Base-by-base conservation (phyloP, 129 eudicot species). In the Sambucus nigra region DNA sequence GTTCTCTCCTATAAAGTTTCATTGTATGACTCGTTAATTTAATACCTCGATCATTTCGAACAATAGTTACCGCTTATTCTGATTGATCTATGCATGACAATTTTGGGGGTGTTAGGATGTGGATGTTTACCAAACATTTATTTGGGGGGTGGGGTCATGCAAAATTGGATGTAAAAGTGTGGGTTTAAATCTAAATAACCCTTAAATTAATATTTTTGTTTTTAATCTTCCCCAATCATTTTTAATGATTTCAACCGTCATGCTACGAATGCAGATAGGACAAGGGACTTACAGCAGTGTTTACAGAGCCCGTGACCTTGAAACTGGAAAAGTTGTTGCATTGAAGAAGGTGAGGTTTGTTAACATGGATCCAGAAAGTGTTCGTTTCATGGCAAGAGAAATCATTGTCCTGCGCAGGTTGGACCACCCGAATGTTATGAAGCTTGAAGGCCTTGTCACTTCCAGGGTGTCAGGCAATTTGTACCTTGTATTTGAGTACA, bases 241-340 rank as follows among this genome's bases (percentile, higher is more conserved):
- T 35, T 35, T 35, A 9, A 31, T 31, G 13, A 14, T 7, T 40
- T 40, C n/a, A 14, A 42, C 20, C 3, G 15, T 13, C 20, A 21
- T 47, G 9, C 52, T 11, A 7, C 52, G 20, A 38, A 47, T 72
- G 73, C 81, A 83, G 94, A 83, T 83, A 47, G 94, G 94, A 55
- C 94, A 83, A 69, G 94, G 87, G 65, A 76, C 87, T 31, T 79
- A 83, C 44, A 83, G 86, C 71, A 78, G 94, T 41, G 94, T 83
- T 38, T 78, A 75, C 67, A 75, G 80, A 73, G 87, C 94, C 42
- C 83, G 83, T 53, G 94, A 83, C 62, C 87, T 79, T 63, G 94
- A 79, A 69, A 83, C 68, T 33, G 78, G 83, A 55, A 83, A 73
- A 41, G 63, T 79, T 69, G 94, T 83, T 46, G 94, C 94, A 21